Evolutionary conservation across 176 grass and related monocot species (phyloP), one percentile per base, ranked within the genome.

Genomic region (Oryza officinalis): DNA sequence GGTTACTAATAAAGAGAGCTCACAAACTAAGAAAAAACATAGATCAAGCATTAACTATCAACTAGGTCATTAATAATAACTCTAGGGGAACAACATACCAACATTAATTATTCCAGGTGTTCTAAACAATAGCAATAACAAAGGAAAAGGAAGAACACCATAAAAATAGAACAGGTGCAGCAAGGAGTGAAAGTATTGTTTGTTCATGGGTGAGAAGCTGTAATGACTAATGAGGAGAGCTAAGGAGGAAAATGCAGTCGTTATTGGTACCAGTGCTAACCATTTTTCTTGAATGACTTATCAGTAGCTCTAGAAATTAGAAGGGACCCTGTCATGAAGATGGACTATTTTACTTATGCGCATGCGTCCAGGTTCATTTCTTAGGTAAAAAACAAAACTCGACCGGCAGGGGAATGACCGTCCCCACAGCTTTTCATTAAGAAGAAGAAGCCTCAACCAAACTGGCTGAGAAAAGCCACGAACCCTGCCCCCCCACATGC

Each of bases 181-280:
- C 13, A 31, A 30, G 31, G 14, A 80, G 8, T 25, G 61, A 46
- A 67, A 43, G 2, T 75, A 75, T n/a, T 12, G 8, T 87, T 23
- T 13, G 82, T 38, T 65, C 30, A 52, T 63, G 54, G n/a, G 49
- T 74, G 14, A 71, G 49, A 57, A 75, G 33, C 33, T 80, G 27
- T 41, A 41, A 10, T 40, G 37, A 40, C 45, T 13, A 67, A 74
- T 7, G n/a, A 49, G 28, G 70, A 45, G 27, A 65, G 26, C 71
- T 35, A 26, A 60, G n/a, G 50, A 77, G n/a, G 25, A 84, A 64
- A 74, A 57, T 74, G 1, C 27, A 57, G 47, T 63, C 59, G 47
- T 11, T 45, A 73, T 8, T 64, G 38, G 12, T 40, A 87, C 9
- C 41, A 33, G 27, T 67, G 20, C 26, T 2, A 70, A 65, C 49